A percentile compares a stretch with the other conserved stretches of the same genome.
Conservation (phyloP, 805 yeast genomes). For the Brettanomyces sp. region DNA sequence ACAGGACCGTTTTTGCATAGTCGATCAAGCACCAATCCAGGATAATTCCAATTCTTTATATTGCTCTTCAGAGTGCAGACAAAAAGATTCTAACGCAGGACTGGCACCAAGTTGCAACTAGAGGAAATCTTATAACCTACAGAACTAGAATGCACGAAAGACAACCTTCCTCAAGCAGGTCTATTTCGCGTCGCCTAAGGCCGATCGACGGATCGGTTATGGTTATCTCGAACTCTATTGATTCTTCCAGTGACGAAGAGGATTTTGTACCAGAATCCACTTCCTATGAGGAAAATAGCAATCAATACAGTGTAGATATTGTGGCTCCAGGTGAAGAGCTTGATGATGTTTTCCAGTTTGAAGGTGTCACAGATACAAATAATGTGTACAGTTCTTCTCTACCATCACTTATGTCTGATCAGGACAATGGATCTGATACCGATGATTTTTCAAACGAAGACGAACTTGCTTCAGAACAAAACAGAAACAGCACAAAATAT, state of each 20-base stretch:
- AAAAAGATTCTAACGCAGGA: neutral
- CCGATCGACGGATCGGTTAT: neutral
- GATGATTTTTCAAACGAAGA: conserved; percentile 2
- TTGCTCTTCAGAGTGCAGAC: conserved; percentile 1
- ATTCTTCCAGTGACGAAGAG: neutral
- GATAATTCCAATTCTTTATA: neutral
- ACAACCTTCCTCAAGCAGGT: too few relatives aligned
- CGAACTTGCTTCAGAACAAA: conserved; percentile 1
- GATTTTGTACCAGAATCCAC: conserved; percentile 3
- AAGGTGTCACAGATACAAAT: conserved; percentile 12
- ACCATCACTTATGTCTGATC: conserved; percentile 10
- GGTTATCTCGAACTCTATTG: conserved; percentile 2
- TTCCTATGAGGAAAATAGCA: neutral
- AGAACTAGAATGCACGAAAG: neutral
- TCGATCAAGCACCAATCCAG: neutral
- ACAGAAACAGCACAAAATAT: neutral
- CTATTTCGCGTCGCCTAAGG: too few relatives aligned
- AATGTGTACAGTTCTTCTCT: conserved; percentile 11
- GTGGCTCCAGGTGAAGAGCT: conserved; percentile 5
- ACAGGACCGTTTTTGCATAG: neutral
- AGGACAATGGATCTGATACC: neutral
- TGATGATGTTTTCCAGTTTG: conserved; percentile 14
- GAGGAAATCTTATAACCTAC: conserved; percentile 1
- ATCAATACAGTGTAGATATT: neutral
- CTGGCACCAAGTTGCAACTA: neutral